A percentile compares a stretch with the other conserved stretches of the same genome.
These are phyloP conservation scores for Silene conica DNA, from an alignment of 148 eudicot genomes.

Conservation along the genomic window DNA sequence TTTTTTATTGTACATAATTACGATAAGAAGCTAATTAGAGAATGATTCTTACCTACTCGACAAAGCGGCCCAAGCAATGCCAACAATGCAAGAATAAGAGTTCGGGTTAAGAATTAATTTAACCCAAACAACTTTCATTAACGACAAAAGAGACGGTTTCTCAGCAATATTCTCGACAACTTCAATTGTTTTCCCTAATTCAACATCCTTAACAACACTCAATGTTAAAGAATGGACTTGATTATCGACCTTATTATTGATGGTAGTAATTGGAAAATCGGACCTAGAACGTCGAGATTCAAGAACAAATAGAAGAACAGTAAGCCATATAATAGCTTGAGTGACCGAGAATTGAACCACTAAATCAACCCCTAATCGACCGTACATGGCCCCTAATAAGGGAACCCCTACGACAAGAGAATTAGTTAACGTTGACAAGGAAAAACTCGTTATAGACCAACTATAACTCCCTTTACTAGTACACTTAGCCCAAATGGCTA, in stretches of 20 bases:
- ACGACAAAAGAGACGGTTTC: conserved; percentile 37
- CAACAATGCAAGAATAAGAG: conserved; percentile 63
- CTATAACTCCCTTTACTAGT: conserved; percentile 60
- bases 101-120: conserved; percentile 68
- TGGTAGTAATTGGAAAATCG: conserved; percentile 17
- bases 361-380: conserved; percentile 45
- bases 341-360: conserved; percentile 65
- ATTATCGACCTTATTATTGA: neutral
- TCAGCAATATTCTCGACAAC: neutral
- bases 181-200: conserved; percentile 16
- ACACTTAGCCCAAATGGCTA: conserved; percentile 62
- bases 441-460: conserved; percentile 78
- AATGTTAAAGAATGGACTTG: conserved; percentile 3
- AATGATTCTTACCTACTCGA: conserved; percentile 44
- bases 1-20: too few species aligned
- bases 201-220: conserved; percentile 31
- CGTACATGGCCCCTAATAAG: conserved; percentile 65
- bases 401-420: conserved; percentile 80
- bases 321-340: conserved; percentile 67
- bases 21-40: too few species aligned
- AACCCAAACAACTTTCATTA: conserved; percentile 49
- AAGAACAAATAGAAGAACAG: conserved; percentile 47
- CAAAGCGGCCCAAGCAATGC: conserved; percentile 65
- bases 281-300: conserved; percentile 50
- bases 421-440: conserved; percentile 54